Percentiles rank a stretch among this genome's conserved stretches.
These are phyloP conservation scores for Lentinula aciculospora DNA, from an alignment of 768 basidiomycete genomes.

Conservation along the genomic window DNA sequence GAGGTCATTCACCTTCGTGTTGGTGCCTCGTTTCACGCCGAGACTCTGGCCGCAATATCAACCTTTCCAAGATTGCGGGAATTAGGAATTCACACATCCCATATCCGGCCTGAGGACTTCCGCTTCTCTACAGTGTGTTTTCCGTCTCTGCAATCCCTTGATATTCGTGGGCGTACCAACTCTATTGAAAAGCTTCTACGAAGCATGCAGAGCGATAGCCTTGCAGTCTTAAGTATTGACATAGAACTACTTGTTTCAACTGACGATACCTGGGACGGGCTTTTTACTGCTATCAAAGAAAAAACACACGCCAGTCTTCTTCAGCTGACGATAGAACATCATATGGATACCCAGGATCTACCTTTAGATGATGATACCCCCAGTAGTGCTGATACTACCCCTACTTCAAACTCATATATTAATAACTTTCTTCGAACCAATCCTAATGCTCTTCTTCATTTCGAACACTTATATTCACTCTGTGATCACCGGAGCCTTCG, in stretches of 20 bases:
- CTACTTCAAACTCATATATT: conserved; percentile 10
- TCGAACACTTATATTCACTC: conserved; percentile 29
- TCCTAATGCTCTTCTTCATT: conserved; percentile 13
- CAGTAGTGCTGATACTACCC: conserved; percentile 10
- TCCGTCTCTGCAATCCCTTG: conserved; percentile 30
- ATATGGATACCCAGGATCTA: conserved; percentile 29
- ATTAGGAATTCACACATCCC: conserved; percentile 39
- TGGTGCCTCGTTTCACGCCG: conserved; percentile 28
- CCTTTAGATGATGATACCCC: conserved; percentile 10
- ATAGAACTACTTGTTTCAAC: conserved; percentile 20
- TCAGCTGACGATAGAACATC: conserved; percentile 37
- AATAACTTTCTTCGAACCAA: conserved; percentile 8
- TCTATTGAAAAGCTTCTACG: conserved; percentile 29
- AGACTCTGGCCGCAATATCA: conserved; percentile 30
- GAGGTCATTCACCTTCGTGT: conserved; percentile 32
- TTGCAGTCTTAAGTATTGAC: conserved; percentile 34
- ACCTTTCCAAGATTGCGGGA: conserved; percentile 30
- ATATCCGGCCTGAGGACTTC: conserved; percentile 22
- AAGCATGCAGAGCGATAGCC: conserved; percentile 23
- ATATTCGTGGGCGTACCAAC: conserved; percentile 30
- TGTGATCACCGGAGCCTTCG: conserved; percentile 26
- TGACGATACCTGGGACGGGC: conserved; percentile 25
- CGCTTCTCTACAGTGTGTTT: conserved; percentile 20
- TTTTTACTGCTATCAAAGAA: conserved; percentile 24
- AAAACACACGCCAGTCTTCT: conserved; percentile 25